Conservation (phyloP, 352 stramenopile genomes). For the Globisporangium recalcitrans region DNA sequence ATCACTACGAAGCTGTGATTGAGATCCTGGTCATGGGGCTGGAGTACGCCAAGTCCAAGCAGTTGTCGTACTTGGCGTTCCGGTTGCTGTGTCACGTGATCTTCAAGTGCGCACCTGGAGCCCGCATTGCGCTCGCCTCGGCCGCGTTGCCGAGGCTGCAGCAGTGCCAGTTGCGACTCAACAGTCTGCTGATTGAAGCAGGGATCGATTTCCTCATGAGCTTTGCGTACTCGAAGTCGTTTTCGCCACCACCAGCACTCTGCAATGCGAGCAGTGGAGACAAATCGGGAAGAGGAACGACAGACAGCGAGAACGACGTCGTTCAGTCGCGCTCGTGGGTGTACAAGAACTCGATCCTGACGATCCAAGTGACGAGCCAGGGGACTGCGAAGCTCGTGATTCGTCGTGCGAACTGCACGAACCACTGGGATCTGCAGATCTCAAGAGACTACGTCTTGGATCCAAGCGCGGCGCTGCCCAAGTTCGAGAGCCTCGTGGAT, state of each 20-base stretch:
- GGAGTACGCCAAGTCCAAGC: constrained; percentile 46
- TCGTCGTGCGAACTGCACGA: constrained; percentile 48
- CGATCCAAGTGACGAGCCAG: constrained; percentile 30
- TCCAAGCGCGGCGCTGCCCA: not conserved
- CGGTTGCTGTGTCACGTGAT: constrained; percentile 63
- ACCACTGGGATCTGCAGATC: constrained; percentile 35
- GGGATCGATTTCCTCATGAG: constrained; percentile 80
- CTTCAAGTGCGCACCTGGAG: constrained; percentile 30
- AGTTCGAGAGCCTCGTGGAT: not conserved
- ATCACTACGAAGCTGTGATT: constrained; percentile 26
- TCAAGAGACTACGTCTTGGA: constrained; percentile 21
- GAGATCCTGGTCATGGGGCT: constrained; percentile 57
- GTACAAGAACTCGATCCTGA: constrained; percentile 51
- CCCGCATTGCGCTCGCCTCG: constrained; percentile 43
- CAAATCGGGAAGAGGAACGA: not conserved
- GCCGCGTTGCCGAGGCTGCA: constrained; percentile 51
- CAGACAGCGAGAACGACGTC: constrained; percentile 5
- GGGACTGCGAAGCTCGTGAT: constrained; percentile 36
- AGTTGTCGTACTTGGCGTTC: constrained; percentile 59
- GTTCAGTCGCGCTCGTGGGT: constrained; percentile 36
- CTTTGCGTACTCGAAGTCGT: constrained; percentile 55
- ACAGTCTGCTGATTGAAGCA: constrained; percentile 50
- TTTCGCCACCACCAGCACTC: constrained; percentile 32
- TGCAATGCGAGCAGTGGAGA: constrained; percentile 7
- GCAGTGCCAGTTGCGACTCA: constrained; percentile 28